Conservation (phyloP, 2,329 filamentous ascomycete species). For the Epichloe gansuensis region DNA sequence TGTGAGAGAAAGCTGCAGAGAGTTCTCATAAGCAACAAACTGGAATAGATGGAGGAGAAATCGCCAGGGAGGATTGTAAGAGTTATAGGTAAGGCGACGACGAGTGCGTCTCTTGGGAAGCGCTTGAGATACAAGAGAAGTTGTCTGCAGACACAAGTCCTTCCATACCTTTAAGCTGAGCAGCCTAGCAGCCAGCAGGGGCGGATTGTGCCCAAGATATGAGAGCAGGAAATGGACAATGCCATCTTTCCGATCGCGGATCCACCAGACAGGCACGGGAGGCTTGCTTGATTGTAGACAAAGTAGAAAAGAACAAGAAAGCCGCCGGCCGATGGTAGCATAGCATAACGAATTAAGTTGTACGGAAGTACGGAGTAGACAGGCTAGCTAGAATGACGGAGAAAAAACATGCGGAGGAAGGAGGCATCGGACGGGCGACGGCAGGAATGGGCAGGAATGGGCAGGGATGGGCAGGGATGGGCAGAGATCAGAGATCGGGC, state of each 20-base stretch:
- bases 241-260: not conserved
- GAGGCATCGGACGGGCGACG: not conserved
- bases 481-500: not conserved
- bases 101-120: not conserved
- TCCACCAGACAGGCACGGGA: conserved; percentile 1
- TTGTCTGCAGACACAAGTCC: no score
- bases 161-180: no score
- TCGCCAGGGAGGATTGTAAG: no score
- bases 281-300: not conserved
- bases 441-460: not conserved
- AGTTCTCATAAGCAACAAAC: no score
- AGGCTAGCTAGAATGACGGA: not conserved
- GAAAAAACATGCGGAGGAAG: not conserved
- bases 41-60: no score
- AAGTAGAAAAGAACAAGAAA: not conserved
- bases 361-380: not conserved
- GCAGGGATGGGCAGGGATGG: not conserved
- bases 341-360: not conserved
- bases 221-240: not conserved
- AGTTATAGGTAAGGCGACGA: no score
- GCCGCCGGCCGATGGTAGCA: not conserved
- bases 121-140: no score
- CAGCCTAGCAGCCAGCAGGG: not conserved
- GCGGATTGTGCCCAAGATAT: not conserved
- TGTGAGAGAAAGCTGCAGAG: not conserved